These are phyloP conservation scores for Sicyos baderoa DNA, from an alignment of 306 rosid species.

Conservation along the genomic window DNA sequence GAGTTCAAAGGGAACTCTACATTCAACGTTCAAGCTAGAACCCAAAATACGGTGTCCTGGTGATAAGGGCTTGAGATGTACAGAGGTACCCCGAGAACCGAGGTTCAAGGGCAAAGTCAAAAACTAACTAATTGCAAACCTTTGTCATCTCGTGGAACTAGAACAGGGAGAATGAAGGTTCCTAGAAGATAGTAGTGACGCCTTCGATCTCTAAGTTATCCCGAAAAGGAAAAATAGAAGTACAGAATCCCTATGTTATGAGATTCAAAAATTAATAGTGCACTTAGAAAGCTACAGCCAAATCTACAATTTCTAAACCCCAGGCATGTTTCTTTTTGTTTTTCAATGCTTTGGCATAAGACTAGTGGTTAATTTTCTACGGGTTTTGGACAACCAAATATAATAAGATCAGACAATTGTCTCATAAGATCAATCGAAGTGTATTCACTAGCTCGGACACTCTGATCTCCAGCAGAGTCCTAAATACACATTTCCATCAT, in stretches of 20 bases:
- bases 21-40: not conserved
- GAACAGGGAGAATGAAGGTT: not conserved
- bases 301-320: not conserved
- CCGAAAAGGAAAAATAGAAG: not conserved
- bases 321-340: not conserved
- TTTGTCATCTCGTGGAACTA: not conserved
- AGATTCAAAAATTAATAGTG: not conserved
- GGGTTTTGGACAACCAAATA: no score
- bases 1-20: not conserved
- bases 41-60: not conserved
- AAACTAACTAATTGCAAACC: not conserved
- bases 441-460: no score
- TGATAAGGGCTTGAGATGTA: not conserved
- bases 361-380: no score
- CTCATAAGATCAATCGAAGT: no score
- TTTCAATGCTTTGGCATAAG: not conserved
- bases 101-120: no score
- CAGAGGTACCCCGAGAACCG: not conserved
- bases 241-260: not conserved
- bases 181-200: no score
- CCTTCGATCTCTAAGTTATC: not conserved
- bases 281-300: conserved; percentile 5
- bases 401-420: no score
- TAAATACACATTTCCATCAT: no score
- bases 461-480: not conserved